phyloP scores from a whole-genome alignment of 2,329 filamentous ascomycete genomes.

The Pestalotiopsis sp. region DNA sequence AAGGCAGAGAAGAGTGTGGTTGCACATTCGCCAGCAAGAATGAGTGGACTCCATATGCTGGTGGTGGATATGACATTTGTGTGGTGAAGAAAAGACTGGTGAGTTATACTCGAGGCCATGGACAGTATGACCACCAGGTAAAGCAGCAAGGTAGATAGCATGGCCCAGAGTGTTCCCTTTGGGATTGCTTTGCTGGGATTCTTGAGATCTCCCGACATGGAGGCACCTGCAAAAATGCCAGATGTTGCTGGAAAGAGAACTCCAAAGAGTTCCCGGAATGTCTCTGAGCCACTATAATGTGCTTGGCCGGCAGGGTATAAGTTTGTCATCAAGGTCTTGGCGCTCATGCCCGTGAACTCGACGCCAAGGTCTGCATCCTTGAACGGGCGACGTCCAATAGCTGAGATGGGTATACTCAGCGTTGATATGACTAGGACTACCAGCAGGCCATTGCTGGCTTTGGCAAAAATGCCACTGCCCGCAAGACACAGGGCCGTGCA shows the following conservation, averaged over 20 bases:
- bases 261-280: slow-evolving; percentile 81
- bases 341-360: slow-evolving; percentile 76
- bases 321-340: slow-evolving; percentile 73
- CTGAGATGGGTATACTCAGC: slow-evolving; percentile 81
- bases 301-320: slow-evolving; percentile 69
- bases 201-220: slow-evolving; percentile 85
- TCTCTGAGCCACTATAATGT: slow-evolving; percentile 65
- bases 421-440: slow-evolving; percentile 73
- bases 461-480: slow-evolving; percentile 78
- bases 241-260: slow-evolving; percentile 75
- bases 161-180: slow-evolving; percentile 78
- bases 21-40: slow-evolving; percentile 81
- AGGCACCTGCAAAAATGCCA: slow-evolving; percentile 72
- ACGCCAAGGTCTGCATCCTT: slow-evolving; percentile 62
- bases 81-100: slow-evolving; percentile 73
- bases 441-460: slow-evolving; percentile 77
- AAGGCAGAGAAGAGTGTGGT: slow-evolving; percentile 83
- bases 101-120: slow-evolving; percentile 75
- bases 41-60: slow-evolving; percentile 73
- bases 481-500: slow-evolving; percentile 79
- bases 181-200: slow-evolving; percentile 85
- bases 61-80: slow-evolving; percentile 80
- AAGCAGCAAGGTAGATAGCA: slow-evolving; percentile 73
- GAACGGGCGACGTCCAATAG: slow-evolving; percentile 70
- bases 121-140: slow-evolving; percentile 79